These are phyloP conservation scores for Aethionema arabicum DNA, from an alignment of 345 rosid genomes.

Conservation along the genomic window DNA sequence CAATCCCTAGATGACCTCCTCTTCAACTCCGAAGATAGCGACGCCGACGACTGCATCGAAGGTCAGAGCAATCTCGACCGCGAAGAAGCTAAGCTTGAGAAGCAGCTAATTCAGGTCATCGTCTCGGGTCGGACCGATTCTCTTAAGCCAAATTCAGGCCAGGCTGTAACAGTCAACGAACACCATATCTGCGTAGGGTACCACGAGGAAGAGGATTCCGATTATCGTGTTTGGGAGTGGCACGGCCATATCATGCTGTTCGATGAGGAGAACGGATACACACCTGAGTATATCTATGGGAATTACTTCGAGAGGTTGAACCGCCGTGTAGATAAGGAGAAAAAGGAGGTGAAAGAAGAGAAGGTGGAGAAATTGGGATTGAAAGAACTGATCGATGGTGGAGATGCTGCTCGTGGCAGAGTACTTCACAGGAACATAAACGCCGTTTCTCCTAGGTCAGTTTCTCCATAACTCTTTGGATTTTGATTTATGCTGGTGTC, in stretches of 20 bases:
- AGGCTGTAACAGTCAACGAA: constrained; percentile 83
- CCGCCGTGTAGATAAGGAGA: constrained; percentile 35
- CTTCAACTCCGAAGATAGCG: constrained; percentile 57
- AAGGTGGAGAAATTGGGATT: constrained; percentile 64
- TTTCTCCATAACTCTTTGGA: constrained; percentile 6
- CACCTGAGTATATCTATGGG: constrained; percentile 93
- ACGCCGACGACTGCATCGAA: constrained; percentile 42
- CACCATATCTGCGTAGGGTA: constrained; percentile 90
- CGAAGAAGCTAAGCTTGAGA: constrained; percentile 86
- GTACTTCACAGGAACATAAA: constrained; percentile 79
- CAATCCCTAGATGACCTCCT: constrained; percentile 86
- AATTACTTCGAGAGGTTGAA: constrained; percentile 85
- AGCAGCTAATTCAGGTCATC: constrained; percentile 69
- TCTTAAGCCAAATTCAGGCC: constrained; percentile 92
- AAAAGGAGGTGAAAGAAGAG: constrained; percentile 46
- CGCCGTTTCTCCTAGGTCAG: constrained; percentile 62
- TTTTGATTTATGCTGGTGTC: neutral
- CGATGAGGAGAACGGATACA: constrained; percentile 81
- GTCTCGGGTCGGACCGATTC: constrained; percentile 66
- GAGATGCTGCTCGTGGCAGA: constrained; percentile 56
- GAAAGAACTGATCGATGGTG: constrained; percentile 78
- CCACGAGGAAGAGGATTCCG: constrained; percentile 77
- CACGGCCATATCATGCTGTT: constrained; percentile 95
- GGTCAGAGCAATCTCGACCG: constrained; percentile 57
- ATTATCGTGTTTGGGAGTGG: constrained; percentile 99